A percentile compares a stretch with the other conserved stretches of the same genome.
Evolutionary conservation across 2,329 filamentous ascomycete genomes (phyloP).

Genomic region (Xylaria polymorpha): DNA sequence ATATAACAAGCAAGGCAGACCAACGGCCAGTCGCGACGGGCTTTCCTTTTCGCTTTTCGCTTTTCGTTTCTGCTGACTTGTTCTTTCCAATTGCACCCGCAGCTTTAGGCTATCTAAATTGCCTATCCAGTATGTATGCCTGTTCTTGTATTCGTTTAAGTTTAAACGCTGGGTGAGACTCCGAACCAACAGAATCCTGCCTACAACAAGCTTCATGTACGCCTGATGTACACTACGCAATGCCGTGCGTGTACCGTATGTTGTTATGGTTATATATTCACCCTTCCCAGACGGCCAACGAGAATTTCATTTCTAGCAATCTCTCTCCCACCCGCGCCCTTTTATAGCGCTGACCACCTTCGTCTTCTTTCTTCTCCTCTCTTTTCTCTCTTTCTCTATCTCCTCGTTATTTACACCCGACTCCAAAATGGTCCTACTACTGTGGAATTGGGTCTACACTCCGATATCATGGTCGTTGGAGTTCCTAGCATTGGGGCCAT

Average conservation of each 20-base stretch:
- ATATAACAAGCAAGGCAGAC: slow-evolving; percentile 23
- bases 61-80: slow-evolving; percentile 1
- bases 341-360: not conserved
- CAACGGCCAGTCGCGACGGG: not conserved
- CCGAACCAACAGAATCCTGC: not conserved
- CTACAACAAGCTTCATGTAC: not conserved
- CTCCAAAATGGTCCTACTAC: not conserved
- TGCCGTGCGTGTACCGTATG: not conserved
- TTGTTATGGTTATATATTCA: not conserved
- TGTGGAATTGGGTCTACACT: not conserved
- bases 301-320: not conserved
- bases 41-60: not conserved
- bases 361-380: not conserved
- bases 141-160: not conserved
- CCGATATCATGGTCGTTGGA: not conserved
- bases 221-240: not conserved
- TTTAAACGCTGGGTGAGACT: not conserved
- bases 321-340: not conserved
- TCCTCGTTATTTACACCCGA: not conserved
- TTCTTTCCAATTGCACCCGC: not conserved
- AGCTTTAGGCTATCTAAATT: not conserved
- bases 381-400: not conserved
- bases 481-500: not conserved
- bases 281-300: not conserved
- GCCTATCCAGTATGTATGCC: not conserved